These are phyloP conservation scores for Fusarium pilosicola DNA, from an alignment of 2,329 filamentous ascomycete species.

Conservation along the genomic window DNA sequence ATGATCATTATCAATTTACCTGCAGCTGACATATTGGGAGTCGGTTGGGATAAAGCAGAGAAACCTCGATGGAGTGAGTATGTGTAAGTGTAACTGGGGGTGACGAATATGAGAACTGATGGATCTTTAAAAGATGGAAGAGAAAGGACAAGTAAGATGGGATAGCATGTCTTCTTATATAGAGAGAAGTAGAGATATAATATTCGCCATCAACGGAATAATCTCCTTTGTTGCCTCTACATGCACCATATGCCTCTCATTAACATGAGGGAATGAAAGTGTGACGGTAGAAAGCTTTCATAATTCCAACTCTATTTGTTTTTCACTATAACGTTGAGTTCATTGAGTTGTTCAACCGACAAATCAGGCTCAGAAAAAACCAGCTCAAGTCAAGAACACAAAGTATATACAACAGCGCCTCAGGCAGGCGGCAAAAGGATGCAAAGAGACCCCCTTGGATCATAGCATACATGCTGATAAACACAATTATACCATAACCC, in stretches of 20 bases:
- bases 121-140: neutral
- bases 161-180: neutral
- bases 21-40: neutral
- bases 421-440: constrained; percentile 91
- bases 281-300: neutral
- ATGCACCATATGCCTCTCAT: neutral
- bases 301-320: neutral
- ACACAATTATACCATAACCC: constrained; percentile 62
- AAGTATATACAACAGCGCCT: neutral
- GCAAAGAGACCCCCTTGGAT: constrained; percentile 88
- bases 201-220: neutral
- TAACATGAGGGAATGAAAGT: neutral
- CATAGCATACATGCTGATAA: constrained; percentile 82
- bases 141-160: neutral
- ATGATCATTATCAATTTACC: neutral
- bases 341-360: neutral
- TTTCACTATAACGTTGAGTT: neutral
- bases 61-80: neutral
- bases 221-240: neutral
- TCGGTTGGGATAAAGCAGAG: neutral
- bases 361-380: neutral
- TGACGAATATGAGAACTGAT: neutral
- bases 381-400: neutral
- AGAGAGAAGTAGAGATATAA: neutral
- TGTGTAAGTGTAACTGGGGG: neutral